Percentiles rank a stretch among this genome's conserved stretches.
Evolutionary conservation across 441 rosid genomes (phyloP).

Genomic region (Sinapis alba): DNA sequence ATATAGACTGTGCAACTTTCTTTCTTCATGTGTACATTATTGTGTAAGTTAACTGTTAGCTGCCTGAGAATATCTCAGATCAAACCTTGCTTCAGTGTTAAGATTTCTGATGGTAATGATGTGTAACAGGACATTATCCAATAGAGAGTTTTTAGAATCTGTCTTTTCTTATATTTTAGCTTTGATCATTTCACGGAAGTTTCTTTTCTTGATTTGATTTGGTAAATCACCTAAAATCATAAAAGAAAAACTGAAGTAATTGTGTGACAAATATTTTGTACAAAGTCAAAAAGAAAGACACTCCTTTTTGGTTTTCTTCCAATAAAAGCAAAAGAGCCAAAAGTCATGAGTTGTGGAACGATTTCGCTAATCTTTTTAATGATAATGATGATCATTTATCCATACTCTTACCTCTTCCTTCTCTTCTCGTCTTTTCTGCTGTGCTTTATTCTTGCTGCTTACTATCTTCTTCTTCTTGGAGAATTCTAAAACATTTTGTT

Average conservation of each 20-base stretch:
- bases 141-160: slow-evolving; percentile 24
- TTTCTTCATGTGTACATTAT: slow-evolving; percentile 22
- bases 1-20: slow-evolving; percentile 25
- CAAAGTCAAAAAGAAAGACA: not conserved
- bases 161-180: not conserved
- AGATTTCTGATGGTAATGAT: slow-evolving; percentile 24
- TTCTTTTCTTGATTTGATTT: slow-evolving; percentile 24
- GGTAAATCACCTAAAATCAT: not conserved
- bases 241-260: not conserved
- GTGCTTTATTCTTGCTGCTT: slow-evolving; percentile 20
- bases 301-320: not conserved
- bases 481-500: slow-evolving; percentile 14
- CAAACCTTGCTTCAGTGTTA: slow-evolving; percentile 17
- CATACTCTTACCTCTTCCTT: slow-evolving; percentile 25
- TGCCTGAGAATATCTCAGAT: slow-evolving; percentile 25
- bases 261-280: not conserved
- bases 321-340: not conserved
- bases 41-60: slow-evolving; percentile 20
- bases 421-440: slow-evolving; percentile 17
- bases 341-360: slow-evolving; percentile 31
- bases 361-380: slow-evolving; percentile 15
- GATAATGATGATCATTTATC: slow-evolving; percentile 20
- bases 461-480: slow-evolving; percentile 29
- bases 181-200: slow-evolving; percentile 24
- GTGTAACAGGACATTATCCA: slow-evolving; percentile 19